A percentile compares a stretch with the other conserved stretches of the same genome.
phyloP scores from a whole-genome alignment of 306 rosid genomes.

The Cicer yamashitae region DNA sequence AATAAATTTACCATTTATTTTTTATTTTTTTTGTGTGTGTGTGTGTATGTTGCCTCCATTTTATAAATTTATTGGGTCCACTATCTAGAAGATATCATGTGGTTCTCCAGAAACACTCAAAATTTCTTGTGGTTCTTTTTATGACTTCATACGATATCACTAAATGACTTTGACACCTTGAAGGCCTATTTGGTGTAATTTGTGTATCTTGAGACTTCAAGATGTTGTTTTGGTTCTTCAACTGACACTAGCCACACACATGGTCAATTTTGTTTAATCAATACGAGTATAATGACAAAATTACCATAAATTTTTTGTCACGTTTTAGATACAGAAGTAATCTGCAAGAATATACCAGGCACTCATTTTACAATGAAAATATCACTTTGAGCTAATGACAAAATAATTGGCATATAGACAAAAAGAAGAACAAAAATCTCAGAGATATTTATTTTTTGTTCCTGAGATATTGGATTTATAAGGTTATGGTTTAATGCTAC shows the following conservation, averaged over 20 bases:
- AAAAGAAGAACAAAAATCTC: slow-evolving; percentile 53
- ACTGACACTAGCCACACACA: slow-evolving; percentile 43
- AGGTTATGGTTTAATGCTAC: slow-evolving; percentile 55
- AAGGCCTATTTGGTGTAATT: neutral
- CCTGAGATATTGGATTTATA: slow-evolving; percentile 53
- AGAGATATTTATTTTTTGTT: slow-evolving; percentile 41
- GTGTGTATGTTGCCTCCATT: neutral
- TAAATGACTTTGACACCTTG: slow-evolving; percentile 1
- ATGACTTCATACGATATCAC: neutral
- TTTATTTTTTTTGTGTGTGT: neutral
- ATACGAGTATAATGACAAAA: slow-evolving; percentile 42
- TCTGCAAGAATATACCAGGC: slow-evolving; percentile 52
- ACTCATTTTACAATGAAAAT: slow-evolving; percentile 37
- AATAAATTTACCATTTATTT: neutral
- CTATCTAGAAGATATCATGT: slow-evolving; percentile 30
- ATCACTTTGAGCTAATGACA: slow-evolving; percentile 41
- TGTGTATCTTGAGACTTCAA: slow-evolving; percentile 3
- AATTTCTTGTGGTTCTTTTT: slow-evolving; percentile 31
- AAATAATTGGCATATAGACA: slow-evolving; percentile 44
- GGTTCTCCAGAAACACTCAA: slow-evolving; percentile 27
- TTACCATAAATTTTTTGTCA: slow-evolving; percentile 29
- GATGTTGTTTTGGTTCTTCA: slow-evolving; percentile 36
- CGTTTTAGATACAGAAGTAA: slow-evolving; percentile 41
- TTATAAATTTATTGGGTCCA: slow-evolving; percentile 28
- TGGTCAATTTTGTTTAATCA: slow-evolving; percentile 37